Base-by-base conservation (phyloP, 495 filamentous ascomycete species). In the Tetracladium setigerum region DNA sequence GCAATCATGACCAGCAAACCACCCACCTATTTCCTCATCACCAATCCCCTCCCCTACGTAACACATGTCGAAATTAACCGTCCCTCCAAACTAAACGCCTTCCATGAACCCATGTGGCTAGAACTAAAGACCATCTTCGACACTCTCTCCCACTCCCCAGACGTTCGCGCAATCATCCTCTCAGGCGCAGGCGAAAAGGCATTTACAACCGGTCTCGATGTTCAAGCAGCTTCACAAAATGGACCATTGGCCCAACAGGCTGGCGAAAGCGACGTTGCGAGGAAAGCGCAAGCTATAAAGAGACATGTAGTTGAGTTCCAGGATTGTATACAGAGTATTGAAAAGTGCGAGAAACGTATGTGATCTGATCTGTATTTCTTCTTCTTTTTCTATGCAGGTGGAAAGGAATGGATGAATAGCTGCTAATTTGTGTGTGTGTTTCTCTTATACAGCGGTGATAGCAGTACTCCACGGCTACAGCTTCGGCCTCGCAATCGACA, bases 21-120 rank as follows among this genome's bases (percentile, higher is more conserved):
- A 30, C 51, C 61, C 11, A 83, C 74, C 69, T 72, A 91, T 72
- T 97, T 92, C 76, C 79, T 79, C 46, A 70, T 96, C 52, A 74
- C 76, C 16, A 83, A 83, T 46, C 87, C 89, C 0, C 54, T 63
- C 12, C 70, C 82, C 46, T 79, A 80, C 67, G 87, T 96, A 33
- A 87, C 86, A 9, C 87, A 95, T 62, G 89, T 98, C 41, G 84
- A 96, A 63, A 95, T 95, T 69, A 90, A 95, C 71, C 80, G 92
- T 7, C 80, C 91, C 1, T 65, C 79, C 42, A 96, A 95, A 69
- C 69, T 95, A 62, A 98, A 98, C 65, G 82, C 92, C 46, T 97
- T 96, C 66, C 69, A 79, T 50, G 83, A 89, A 66, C 71, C 82
- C 37, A 95, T 96, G 88, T 98, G 91, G 89, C 68, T 82, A 37